These are phyloP conservation scores for Priceomyces castillae DNA, from an alignment of 805 yeast species.

Conservation along the genomic window DNA sequence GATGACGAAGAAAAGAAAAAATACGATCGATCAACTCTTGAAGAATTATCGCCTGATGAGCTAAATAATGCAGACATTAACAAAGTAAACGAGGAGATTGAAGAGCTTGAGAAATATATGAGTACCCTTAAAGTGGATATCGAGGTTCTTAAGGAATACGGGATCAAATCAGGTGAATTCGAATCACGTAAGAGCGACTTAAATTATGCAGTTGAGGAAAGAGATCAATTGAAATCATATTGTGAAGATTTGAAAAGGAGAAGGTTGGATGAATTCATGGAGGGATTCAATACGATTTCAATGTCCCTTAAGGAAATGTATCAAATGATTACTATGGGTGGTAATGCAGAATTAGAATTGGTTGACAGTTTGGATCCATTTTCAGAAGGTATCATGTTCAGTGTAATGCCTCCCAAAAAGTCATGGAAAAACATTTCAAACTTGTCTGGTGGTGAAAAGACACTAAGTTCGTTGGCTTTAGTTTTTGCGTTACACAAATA, in stretches of 20 bases:
- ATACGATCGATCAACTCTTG: slow-evolving; percentile 37
- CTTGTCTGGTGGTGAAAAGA: slow-evolving; percentile 96
- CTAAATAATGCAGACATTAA: slow-evolving; percentile 47
- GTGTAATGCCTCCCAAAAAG: slow-evolving; percentile 99
- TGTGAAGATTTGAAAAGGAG: slow-evolving; percentile 70
- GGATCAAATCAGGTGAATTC: slow-evolving; percentile 62
- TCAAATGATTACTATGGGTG: slow-evolving; percentile 98
- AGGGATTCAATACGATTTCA: slow-evolving; percentile 84
- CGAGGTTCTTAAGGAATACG: slow-evolving; percentile 76
- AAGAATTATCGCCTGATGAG: slow-evolving; percentile 50
- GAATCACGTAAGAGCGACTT: slow-evolving; percentile 61
- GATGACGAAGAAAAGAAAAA: slow-evolving; percentile 33
- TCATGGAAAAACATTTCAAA: slow-evolving; percentile 96
- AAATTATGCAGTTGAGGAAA: slow-evolving; percentile 59
- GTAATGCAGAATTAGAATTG: slow-evolving; percentile 94
- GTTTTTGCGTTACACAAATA: slow-evolving; percentile 95
- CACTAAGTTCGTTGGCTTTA: slow-evolving; percentile 88
- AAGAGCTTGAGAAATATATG: slow-evolving; percentile 52
- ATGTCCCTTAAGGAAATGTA: slow-evolving; percentile 93
- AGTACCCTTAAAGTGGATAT: slow-evolving; percentile 62
- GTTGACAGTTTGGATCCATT: slow-evolving; percentile 98
- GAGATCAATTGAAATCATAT: slow-evolving; percentile 61
- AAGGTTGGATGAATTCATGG: slow-evolving; percentile 86
- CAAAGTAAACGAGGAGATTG: slow-evolving; percentile 49
- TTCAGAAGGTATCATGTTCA: slow-evolving; percentile 91